Conservation (phyloP, 257 asterid genomes). For the Cinchona pubescens region DNA sequence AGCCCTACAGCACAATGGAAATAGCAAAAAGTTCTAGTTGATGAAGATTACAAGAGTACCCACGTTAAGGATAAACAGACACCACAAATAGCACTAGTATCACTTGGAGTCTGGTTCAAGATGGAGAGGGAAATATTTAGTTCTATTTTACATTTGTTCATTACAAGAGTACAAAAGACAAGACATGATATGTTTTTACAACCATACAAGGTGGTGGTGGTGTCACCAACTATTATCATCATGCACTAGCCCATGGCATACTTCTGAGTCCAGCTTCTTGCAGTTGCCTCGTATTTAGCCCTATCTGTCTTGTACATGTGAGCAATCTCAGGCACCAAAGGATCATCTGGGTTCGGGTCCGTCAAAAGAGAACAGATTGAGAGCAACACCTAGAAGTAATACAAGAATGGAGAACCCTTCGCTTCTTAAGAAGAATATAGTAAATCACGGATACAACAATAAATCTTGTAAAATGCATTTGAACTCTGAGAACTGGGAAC, state of each 20-base stretch:
- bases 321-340: conserved; percentile 81
- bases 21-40: neutral
- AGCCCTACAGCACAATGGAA: neutral
- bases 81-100: neutral
- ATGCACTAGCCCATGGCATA: conserved; percentile 68
- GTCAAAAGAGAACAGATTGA: conserved; percentile 76
- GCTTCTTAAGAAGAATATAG: neutral
- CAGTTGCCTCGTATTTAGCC: conserved; percentile 74
- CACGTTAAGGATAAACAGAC: neutral
- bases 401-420: neutral
- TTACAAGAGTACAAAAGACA: conserved; percentile 27
- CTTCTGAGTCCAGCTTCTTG: conserved; percentile 90
- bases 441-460: neutral
- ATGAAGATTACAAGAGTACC: neutral
- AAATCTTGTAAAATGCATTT: neutral
- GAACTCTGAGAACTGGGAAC: neutral
- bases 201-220: conserved; percentile 13
- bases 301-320: conserved; percentile 85
- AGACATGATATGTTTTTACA: conserved; percentile 35
- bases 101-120: too few species aligned
- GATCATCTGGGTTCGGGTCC: conserved; percentile 88
- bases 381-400: conserved; percentile 55
- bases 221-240: neutral
- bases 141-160: conserved; percentile 29
- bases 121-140: conserved; percentile 9